These are phyloP conservation scores for Antarctomyces pellizariae DNA, from an alignment of 495 filamentous ascomycete genomes.

Conservation along the genomic window DNA sequence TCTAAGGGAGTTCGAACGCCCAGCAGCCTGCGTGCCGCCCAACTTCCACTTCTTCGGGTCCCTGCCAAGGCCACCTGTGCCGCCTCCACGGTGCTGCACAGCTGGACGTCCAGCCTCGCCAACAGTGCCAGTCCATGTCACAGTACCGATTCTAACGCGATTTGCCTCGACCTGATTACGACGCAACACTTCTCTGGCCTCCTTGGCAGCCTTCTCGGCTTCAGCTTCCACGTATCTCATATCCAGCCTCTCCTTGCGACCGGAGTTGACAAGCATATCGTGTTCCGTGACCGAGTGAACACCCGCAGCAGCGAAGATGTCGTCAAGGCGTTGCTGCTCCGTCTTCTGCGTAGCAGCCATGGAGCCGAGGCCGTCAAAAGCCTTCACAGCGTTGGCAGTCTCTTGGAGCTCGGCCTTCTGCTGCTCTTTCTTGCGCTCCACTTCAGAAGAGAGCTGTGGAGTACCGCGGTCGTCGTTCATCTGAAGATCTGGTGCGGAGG, in stretches of 20 bases:
- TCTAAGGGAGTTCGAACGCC: no score
- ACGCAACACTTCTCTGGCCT: slow-evolving; percentile 50
- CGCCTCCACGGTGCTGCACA: neutral
- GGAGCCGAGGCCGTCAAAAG: no score
- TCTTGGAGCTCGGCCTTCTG: no score
- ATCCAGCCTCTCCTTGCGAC: slow-evolving; percentile 39
- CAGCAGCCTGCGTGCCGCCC: no score
- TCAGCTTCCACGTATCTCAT: slow-evolving; percentile 55
- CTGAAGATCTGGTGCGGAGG: slow-evolving; percentile 35
- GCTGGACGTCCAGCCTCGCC: slow-evolving; percentile 42
- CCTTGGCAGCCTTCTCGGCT: slow-evolving; percentile 52
- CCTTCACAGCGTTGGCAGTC: no score
- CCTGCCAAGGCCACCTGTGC: no score
- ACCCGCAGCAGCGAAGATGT: slow-evolving; percentile 63
- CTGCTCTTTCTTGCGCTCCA: no score
- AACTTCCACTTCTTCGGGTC: no score
- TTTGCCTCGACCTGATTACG: slow-evolving; percentile 48
- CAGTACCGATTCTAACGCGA: slow-evolving; percentile 51
- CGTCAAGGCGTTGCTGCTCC: slow-evolving; percentile 67
- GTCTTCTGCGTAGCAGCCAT: no score
- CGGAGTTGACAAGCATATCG: slow-evolving; percentile 53
- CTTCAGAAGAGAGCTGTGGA: no score
- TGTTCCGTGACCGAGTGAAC: slow-evolving; percentile 75
- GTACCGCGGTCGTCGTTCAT: slow-evolving; percentile 17
- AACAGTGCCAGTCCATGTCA: slow-evolving; percentile 80